phyloP scores from a whole-genome alignment of 2,329 filamentous ascomycete species.

The Blumeria graminis region DNA sequence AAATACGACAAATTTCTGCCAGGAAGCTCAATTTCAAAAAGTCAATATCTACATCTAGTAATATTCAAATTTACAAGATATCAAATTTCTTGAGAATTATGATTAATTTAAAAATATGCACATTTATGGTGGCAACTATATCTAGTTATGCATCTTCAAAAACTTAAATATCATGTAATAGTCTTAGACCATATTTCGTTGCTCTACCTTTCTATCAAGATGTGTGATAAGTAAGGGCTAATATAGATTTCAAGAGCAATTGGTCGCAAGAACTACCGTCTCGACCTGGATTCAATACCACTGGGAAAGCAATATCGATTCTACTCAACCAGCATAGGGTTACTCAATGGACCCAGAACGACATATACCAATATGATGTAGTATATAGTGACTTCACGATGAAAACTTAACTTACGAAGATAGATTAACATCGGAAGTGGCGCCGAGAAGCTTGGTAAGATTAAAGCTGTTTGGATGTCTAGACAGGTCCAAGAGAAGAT shows the following conservation, averaged over 20 bases:
- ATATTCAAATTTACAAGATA: not conserved
- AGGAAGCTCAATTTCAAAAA: not conserved
- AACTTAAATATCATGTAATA: too few relatives aligned
- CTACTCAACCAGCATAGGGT: constrained; percentile 57
- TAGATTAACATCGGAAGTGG: constrained; percentile 43
- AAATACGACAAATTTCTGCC: not conserved
- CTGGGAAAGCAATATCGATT: constrained; percentile 29
- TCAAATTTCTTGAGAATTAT: too few relatives aligned
- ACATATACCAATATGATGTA: constrained; percentile 70
- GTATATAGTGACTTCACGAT: not conserved
- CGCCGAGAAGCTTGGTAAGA: constrained; percentile 34
- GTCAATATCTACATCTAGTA: not conserved
- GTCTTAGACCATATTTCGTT: too few relatives aligned
- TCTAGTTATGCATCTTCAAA: not conserved
- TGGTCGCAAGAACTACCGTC: constrained; percentile 11
- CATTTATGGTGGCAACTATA: not conserved
- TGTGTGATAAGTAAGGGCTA: too few relatives aligned
- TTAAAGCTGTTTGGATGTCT: constrained; percentile 57
- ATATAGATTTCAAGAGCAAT: constrained; percentile 13
- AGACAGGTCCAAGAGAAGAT: constrained; percentile 31
- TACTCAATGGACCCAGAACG: constrained; percentile 27
- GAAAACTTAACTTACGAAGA: not conserved
- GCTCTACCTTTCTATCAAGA: too few relatives aligned
- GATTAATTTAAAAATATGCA: too few relatives aligned
- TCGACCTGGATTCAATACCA: constrained; percentile 32